Conservation (phyloP, 805 yeast species). For the Saccharomycopsis vini region DNA sequence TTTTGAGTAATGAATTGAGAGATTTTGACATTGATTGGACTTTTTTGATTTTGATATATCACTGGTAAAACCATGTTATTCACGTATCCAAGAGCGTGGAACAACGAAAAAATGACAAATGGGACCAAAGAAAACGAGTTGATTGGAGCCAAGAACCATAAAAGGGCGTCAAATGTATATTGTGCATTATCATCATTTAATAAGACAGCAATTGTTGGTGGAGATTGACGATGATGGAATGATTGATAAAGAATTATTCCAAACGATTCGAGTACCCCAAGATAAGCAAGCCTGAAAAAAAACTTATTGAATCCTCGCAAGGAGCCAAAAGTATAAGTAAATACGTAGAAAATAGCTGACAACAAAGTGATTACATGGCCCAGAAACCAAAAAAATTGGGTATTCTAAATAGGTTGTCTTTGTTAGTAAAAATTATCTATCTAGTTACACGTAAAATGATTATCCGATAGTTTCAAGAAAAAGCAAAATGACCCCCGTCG, state of each 20-base stretch:
- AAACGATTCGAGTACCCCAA: slow-evolving; percentile 65
- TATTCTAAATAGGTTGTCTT: slow-evolving; percentile 29
- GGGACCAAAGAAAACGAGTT: slow-evolving; percentile 60
- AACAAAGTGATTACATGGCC: slow-evolving; percentile 45
- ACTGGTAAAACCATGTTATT: slow-evolving; percentile 62
- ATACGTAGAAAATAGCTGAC: slow-evolving; percentile 32
- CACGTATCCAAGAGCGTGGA: slow-evolving; percentile 71
- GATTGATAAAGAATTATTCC: slow-evolving; percentile 67
- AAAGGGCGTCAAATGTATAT: slow-evolving; percentile 50
- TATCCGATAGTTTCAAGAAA: no score
- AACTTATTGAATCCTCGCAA: slow-evolving; percentile 26
- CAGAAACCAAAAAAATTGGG: slow-evolving; percentile 72
- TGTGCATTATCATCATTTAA: slow-evolving; percentile 62
- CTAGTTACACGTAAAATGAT: background rate
- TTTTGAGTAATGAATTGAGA: slow-evolving; percentile 39
- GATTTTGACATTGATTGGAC: slow-evolving; percentile 19
- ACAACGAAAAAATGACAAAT: slow-evolving; percentile 65
- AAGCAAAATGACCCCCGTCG: no score
- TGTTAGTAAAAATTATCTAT: background rate
- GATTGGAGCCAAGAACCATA: slow-evolving; percentile 48
- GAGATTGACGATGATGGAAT: slow-evolving; percentile 24
- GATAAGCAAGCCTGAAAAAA: slow-evolving; percentile 51
- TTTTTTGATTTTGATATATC: slow-evolving; percentile 26
- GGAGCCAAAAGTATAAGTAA: slow-evolving; percentile 26
- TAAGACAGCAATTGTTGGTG: slow-evolving; percentile 25